Conservation (phyloP, 2,329 filamentous ascomycete species). For the Elsinoe necatrix region DNA sequence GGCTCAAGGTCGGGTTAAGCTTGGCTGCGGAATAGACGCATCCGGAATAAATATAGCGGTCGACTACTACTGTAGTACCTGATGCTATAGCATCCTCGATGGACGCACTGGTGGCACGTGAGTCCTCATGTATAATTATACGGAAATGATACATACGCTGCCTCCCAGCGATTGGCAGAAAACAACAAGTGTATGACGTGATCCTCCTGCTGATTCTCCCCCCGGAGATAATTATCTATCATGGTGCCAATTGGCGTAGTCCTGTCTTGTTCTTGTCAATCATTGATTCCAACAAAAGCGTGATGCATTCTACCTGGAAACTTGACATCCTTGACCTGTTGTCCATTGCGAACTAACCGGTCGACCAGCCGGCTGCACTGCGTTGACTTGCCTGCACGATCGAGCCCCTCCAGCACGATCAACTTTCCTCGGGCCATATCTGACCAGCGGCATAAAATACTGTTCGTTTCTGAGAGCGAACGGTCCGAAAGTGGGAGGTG, state of each 20-base stretch:
- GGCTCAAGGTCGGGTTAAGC: conserved; percentile 56
- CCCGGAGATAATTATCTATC: conserved; percentile 75
- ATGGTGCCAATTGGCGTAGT: conserved; percentile 77
- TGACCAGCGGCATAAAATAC: neutral
- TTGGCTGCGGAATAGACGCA: conserved; percentile 92
- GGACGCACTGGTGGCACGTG: conserved; percentile 22
- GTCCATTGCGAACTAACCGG: conserved; percentile 43
- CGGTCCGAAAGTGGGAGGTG: neutral
- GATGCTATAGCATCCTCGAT: conserved; percentile 43
- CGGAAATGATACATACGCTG: conserved; percentile 29
- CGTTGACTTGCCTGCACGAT: conserved; percentile 85
- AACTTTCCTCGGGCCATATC: conserved; percentile 50
- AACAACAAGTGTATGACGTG: conserved; percentile 86
- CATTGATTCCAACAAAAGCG: no score
- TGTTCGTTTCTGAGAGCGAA: neutral
- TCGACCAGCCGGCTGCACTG: conserved; percentile 64
- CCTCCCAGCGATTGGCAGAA: conserved; percentile 84
- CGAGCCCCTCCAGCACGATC: conserved; percentile 79
- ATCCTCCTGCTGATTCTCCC: conserved; percentile 66
- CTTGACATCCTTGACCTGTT: conserved; percentile 50
- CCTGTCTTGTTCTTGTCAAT: no score
- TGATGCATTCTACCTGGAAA: conserved; percentile 54
- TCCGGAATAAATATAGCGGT: conserved; percentile 92
- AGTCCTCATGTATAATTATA: neutral
- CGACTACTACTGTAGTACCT: conserved; percentile 72